phyloP scores from a whole-genome alignment of 2,329 filamentous ascomycete genomes.

The Raffaelea albimanens region DNA sequence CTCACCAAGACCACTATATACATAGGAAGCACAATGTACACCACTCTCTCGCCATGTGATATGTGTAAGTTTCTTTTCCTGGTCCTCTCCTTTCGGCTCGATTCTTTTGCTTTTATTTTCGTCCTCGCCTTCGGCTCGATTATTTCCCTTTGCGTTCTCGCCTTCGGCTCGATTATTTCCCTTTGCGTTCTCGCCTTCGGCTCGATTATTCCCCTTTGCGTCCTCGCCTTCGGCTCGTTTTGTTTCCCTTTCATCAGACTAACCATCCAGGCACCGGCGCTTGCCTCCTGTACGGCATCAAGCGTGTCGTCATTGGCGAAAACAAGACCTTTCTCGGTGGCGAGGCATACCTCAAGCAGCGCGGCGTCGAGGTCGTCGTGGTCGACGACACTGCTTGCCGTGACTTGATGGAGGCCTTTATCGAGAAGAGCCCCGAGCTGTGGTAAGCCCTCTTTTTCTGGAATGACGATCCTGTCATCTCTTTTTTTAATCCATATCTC shows the following conservation, averaged over 20 bases:
- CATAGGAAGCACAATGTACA: constrained; percentile 72
- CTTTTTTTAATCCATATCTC: neutral
- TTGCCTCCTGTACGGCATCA: constrained; percentile 66
- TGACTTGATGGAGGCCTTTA: constrained; percentile 62
- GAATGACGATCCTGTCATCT: neutral
- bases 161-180: neutral
- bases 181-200: neutral
- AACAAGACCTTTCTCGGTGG: constrained; percentile 67
- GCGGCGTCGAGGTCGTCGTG: constrained; percentile 66
- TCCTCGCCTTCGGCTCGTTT: neutral
- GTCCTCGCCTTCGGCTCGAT: neutral
- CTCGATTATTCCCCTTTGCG: neutral
- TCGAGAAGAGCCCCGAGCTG: constrained; percentile 59
- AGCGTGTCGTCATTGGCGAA: constrained; percentile 67
- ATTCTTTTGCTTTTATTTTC: neutral
- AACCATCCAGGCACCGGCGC: constrained; percentile 49
- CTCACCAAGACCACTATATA: neutral
- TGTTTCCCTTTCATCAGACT: neutral
- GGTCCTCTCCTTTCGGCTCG: neutral
- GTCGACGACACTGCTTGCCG: constrained; percentile 56
- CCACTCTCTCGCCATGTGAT: constrained; percentile 68
- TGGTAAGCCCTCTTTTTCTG: constrained; percentile 40
- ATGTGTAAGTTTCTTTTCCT: constrained; percentile 49
- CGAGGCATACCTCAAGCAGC: constrained; percentile 57
- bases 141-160: neutral